A percentile compares a stretch with the other conserved stretches of the same genome.
Conservation (phyloP, 164 flowering plant species). For the Vitis cinerea region DNA sequence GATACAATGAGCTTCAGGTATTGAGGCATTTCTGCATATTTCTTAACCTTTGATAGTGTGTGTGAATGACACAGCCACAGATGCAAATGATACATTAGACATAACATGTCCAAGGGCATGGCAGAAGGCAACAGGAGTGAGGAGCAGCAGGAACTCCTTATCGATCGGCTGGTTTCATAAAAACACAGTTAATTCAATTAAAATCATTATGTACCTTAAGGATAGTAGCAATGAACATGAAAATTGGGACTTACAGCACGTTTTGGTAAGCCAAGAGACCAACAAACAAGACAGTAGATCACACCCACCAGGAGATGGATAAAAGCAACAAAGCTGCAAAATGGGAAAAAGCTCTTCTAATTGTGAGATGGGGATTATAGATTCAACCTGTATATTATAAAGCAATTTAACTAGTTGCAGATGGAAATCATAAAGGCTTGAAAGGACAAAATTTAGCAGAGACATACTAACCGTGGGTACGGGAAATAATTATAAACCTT, state of each 20-base stretch:
- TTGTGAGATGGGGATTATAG: neutral
- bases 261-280: constrained; percentile 58
- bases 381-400: too few relatives aligned
- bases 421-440: neutral
- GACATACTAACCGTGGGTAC: constrained; percentile 58
- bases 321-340: constrained; percentile 58
- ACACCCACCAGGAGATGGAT: constrained; percentile 69
- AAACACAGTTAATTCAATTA: neutral
- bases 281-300: constrained; percentile 53
- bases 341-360: neutral
- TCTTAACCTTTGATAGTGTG: constrained; percentile 60
- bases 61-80: constrained; percentile 71
- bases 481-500: constrained; percentile 74
- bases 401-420: too few relatives aligned
- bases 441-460: neutral
- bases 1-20: too few relatives aligned
- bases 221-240: neutral
- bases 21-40: too few relatives aligned
- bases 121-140: constrained; percentile 63
- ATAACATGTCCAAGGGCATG: constrained; percentile 74
- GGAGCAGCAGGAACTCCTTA: constrained; percentile 43
- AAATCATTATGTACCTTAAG: neutral
- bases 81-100: constrained; percentile 71
- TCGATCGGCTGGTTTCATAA: constrained; percentile 44
- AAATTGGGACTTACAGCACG: constrained; percentile 51